phyloP scores from a whole-genome alignment of 179 eudicot genomes.

The Sideroxylon spinosum region DNA sequence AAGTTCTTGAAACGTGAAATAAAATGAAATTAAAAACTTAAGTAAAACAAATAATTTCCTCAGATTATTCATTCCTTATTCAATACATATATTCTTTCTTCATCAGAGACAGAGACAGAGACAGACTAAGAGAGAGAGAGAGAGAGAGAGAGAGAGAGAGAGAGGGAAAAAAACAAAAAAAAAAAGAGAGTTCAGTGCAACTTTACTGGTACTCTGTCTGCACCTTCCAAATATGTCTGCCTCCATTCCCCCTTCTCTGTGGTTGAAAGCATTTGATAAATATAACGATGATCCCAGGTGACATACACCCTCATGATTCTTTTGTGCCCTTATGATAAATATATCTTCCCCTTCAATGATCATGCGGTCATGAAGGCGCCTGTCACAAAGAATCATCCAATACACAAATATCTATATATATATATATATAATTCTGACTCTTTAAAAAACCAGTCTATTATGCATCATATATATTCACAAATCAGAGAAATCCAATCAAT shows the following conservation, averaged over 20 bases:
- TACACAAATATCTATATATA: background rate
- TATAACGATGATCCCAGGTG: background rate
- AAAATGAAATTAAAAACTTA: background rate
- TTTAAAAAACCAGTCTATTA: background rate
- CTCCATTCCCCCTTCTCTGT: background rate
- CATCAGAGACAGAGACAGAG: background rate
- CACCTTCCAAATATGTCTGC: background rate
- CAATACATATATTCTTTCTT: background rate
- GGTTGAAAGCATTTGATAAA: background rate
- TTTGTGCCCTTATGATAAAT: no score
- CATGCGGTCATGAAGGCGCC: background rate
- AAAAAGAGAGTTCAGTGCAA: background rate
- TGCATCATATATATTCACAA: conserved; percentile 10
- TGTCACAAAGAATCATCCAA: background rate
- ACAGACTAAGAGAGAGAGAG: background rate
- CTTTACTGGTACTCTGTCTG: background rate
- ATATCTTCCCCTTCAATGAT: background rate
- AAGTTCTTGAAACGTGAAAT: background rate
- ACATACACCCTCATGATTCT: background rate
- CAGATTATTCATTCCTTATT: conserved; percentile 6
- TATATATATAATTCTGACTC: background rate
- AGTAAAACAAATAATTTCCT: background rate
- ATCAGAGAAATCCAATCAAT: conserved; percentile 8
- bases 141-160: background rate
- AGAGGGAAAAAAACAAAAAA: background rate